Percentiles rank a stretch among this genome's conserved stretches.
Evolutionary conservation across 2,329 filamentous ascomycete species (phyloP).

Genomic region (Paraphoma chrysanthemicola): DNA sequence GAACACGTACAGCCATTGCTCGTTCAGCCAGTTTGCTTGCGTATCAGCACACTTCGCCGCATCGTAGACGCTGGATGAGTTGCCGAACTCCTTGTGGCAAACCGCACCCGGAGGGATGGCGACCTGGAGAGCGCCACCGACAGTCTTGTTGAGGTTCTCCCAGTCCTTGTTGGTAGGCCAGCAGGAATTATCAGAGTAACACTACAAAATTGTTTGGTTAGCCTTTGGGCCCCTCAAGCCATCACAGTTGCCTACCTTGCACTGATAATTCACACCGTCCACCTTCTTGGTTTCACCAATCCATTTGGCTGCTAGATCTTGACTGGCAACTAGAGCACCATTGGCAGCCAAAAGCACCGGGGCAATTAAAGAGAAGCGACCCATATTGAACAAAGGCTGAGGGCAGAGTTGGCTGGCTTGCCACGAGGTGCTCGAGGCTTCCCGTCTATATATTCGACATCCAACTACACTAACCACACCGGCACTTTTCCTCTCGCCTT

Average conservation of each 20-base stretch:
- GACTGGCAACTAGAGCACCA: constrained; percentile 15
- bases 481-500: background rate
- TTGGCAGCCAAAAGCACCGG: constrained; percentile 26
- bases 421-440: background rate
- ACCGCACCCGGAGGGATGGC: constrained; percentile 39
- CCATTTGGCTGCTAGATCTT: constrained; percentile 18
- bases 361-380: constrained; percentile 25
- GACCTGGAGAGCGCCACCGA: constrained; percentile 33
- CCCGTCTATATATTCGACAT: constrained; percentile 10
- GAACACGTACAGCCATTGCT: constrained; percentile 39
- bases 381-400: constrained; percentile 25
- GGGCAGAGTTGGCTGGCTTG: constrained; percentile 1
- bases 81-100: constrained; percentile 35
- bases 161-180: constrained; percentile 39
- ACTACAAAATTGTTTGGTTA: constrained; percentile 7
- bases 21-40: constrained; percentile 33
- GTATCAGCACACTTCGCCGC: constrained; percentile 34
- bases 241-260: constrained; percentile 21
- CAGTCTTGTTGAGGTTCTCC: constrained; percentile 37
- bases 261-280: constrained; percentile 33
- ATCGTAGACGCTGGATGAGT: constrained; percentile 31
- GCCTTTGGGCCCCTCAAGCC: background rate
- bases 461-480: background rate
- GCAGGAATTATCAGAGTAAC: constrained; percentile 43
- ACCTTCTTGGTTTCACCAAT: constrained; percentile 37